Base-by-base conservation (phyloP, 106 monocot species). In the Acanthochlamys bracteata region DNA sequence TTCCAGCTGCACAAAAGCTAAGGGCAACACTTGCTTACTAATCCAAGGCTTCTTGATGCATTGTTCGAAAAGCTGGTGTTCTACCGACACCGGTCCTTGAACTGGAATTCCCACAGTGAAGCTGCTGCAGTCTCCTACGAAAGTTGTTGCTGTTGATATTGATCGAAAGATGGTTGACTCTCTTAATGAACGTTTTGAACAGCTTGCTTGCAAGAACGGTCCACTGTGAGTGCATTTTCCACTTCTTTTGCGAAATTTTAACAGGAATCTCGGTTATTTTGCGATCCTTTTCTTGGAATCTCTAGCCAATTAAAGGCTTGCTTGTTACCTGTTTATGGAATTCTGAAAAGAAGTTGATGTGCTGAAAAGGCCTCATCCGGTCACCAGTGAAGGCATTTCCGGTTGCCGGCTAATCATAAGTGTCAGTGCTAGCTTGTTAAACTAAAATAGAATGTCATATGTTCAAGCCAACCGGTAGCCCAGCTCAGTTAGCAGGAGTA, bases 161-260 rank as follows among this genome's bases (percentile, higher is more conserved):
- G 94, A 95, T 64, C 65, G 25, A 6, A 66, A 86, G 10, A 95
- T 95, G 94, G 86, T 95, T n/a, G 84, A 84, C 13, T 59, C 77
- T 19, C 75, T 95, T 62, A 53, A 7, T 23, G 26, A 23, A 40
- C 89, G 90, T 26, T 79, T 57, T 10, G 46, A 39, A 11, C 11
- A 60, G 16, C 64, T 86, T 26, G 80, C 7, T 46, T 86, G 6
- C 16, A 39, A 3, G 75, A 82, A 45, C 71, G 75, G 14, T 90
- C 90, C 60, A 80, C 70, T 8, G 95, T 95, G 55, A 61, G 80
- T 45, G 27, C 20, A 62, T 10, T 4, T 2, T 60, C 47, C 63
- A 52, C 64, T 16, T 79, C 16, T 42, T 74, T 76, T 72, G n/a
- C n/a, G n/a, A n/a, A n/a, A n/a, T n/a, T n/a, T n/a, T n/a, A n/a